phyloP scores from a whole-genome alignment of 371 early-diverging fungal genomes.

The Syncephalastrum monosporum region DNA sequence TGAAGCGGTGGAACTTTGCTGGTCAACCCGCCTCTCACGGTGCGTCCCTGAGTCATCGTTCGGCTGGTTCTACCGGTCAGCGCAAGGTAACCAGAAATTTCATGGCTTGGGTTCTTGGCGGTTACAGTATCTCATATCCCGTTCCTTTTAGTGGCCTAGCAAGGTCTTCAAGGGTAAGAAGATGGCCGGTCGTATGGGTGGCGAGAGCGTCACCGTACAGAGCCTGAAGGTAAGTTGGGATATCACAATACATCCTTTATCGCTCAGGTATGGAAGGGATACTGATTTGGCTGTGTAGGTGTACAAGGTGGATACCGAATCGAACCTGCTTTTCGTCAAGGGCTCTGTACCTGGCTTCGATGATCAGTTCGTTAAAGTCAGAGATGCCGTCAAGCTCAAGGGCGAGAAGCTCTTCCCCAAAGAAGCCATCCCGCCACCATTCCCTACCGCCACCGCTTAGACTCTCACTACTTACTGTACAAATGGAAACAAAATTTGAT shows the following conservation, averaged over 20 bases:
- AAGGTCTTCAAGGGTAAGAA: slow-evolving; percentile 96
- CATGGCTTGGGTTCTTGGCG: neutral
- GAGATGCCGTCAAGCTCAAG: slow-evolving; percentile 84
- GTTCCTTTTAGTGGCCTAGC: slow-evolving; percentile 70
- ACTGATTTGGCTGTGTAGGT: slow-evolving; percentile 35
- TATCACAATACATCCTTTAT: neutral
- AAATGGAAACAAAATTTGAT: too few relatives aligned
- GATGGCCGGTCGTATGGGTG: slow-evolving; percentile 97
- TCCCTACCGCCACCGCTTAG: slow-evolving; percentile 58
- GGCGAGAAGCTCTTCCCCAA: slow-evolving; percentile 68
- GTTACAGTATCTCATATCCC: neutral
- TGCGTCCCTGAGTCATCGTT: slow-evolving; percentile 88
- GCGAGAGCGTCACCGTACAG: slow-evolving; percentile 78
- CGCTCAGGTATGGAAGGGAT: neutral
- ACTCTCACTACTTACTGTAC: too few relatives aligned
- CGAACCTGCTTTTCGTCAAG: slow-evolving; percentile 88
- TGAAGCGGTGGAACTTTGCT: slow-evolving; percentile 95
- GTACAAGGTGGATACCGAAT: slow-evolving; percentile 83
- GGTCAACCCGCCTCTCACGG: slow-evolving; percentile 96
- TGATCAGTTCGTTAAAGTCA: slow-evolving; percentile 79
- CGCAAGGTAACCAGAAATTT: slow-evolving; percentile 56
- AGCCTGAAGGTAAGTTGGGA: slow-evolving; percentile 61
- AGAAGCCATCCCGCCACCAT: slow-evolving; percentile 67
- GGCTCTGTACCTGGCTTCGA: slow-evolving; percentile 91
- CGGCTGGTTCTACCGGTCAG: slow-evolving; percentile 94